Evolutionary conservation across 1,284 basidiomycete genomes (phyloP).

Genomic region (Austropuccinia psidii): DNA sequence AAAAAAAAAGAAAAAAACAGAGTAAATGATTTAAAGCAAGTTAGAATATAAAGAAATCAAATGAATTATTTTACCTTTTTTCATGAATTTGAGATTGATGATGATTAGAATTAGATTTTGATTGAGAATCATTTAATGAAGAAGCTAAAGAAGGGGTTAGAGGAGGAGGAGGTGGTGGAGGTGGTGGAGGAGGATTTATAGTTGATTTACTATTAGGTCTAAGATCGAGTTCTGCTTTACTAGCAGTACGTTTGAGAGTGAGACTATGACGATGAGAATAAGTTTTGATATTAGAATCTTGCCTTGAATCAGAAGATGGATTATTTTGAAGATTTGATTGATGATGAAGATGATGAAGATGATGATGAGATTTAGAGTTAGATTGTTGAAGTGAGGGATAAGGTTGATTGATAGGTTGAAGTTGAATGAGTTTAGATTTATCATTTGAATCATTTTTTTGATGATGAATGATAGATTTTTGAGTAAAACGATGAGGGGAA

Average conservation of each 20-base stretch:
- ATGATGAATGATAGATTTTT: background rate
- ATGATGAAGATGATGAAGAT: background rate
- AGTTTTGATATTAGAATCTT: background rate
- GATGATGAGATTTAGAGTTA: background rate
- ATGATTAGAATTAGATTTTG: background rate
- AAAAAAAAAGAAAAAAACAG: background rate
- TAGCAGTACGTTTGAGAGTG: slow-evolving; percentile 22
- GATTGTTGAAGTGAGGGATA: background rate
- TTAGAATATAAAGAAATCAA: background rate
- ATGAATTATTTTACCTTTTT: background rate
- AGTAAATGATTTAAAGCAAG: background rate
- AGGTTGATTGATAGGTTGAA: background rate
- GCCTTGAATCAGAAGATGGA: background rate
- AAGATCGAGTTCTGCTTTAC: slow-evolving; percentile 19
- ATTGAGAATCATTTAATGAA: background rate
- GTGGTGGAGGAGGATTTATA: background rate
- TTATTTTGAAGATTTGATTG: background rate
- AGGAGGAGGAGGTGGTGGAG: background rate
- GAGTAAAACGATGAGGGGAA: background rate
- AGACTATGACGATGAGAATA: background rate
- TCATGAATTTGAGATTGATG: background rate
- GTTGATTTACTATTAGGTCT: background rate
- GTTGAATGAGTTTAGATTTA: background rate
- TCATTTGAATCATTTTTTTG: background rate
- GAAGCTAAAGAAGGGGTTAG: background rate